A percentile compares a stretch with the other conserved stretches of the same genome.
Evolutionary conservation across 768 basidiomycete species (phyloP).

Genomic region (Suillus lakei): DNA sequence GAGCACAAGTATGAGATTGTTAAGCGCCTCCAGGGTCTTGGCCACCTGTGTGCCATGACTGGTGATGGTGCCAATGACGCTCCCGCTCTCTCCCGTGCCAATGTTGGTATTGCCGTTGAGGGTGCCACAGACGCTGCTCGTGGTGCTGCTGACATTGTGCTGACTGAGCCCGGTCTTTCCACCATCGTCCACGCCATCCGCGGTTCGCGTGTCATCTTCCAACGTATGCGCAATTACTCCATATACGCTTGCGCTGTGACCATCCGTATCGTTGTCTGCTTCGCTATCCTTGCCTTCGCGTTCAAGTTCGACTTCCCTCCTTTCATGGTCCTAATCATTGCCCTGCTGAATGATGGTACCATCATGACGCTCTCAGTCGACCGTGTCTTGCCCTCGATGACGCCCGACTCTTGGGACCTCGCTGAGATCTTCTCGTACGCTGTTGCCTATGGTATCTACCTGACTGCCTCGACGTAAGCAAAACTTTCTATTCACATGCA

Average conservation of each 20-base stretch:
- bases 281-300: slow-evolving; percentile 92
- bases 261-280: slow-evolving; percentile 98
- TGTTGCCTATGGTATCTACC: slow-evolving; percentile 92
- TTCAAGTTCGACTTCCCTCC: slow-evolving; percentile 99
- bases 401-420: slow-evolving; percentile 95
- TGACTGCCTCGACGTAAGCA: slow-evolving; percentile 88
- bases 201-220: slow-evolving; percentile 98
- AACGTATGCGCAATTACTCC: slow-evolving; percentile 99
- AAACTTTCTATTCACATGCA: slow-evolving; percentile 10
- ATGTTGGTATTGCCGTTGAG: slow-evolving; percentile 99
- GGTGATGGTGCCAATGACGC: slow-evolving; percentile 99
- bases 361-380: slow-evolving; percentile 99
- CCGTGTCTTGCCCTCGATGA: slow-evolving; percentile 90
- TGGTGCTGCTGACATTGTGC: slow-evolving; percentile 97
- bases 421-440: slow-evolving; percentile 96
- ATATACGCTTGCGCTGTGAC: slow-evolving; percentile 97
- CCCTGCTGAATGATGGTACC: slow-evolving; percentile 95
- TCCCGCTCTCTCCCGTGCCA: slow-evolving; percentile 95
- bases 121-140: slow-evolving; percentile 99
- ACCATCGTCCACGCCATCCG: slow-evolving; percentile 99
- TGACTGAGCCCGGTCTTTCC: slow-evolving; percentile 98
- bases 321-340: slow-evolving; percentile 99
- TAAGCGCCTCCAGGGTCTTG: slow-evolving; percentile 95
- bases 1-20: slow-evolving; percentile 99
- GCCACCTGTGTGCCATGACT: slow-evolving; percentile 97